A percentile compares a stretch with the other conserved stretches of the same genome.
Evolutionary conservation across 2,329 filamentous ascomycete genomes (phyloP).

Genomic region (Hypoxylon sp.): DNA sequence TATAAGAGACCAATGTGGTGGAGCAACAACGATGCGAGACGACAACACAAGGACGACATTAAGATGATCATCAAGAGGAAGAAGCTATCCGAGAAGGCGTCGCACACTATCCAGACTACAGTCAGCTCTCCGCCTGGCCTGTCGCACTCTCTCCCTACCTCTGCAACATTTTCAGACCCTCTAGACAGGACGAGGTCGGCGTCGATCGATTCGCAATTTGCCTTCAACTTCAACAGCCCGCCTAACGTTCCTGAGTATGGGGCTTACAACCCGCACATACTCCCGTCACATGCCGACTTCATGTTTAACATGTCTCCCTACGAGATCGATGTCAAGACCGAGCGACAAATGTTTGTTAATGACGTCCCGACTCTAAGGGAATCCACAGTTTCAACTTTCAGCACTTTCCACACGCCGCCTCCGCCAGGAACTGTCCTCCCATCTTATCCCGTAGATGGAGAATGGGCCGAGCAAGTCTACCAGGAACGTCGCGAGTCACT

Average conservation of each 20-base stretch:
- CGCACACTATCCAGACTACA: constrained; percentile 69
- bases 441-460: constrained; percentile 72
- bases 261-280: constrained; percentile 75
- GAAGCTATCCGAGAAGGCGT: constrained; percentile 90
- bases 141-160: constrained; percentile 85
- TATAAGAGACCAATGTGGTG: constrained; percentile 98
- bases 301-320: constrained; percentile 79
- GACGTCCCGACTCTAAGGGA: constrained; percentile 88
- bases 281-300: constrained; percentile 67
- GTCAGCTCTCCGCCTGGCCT: constrained; percentile 81
- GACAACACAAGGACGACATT: constrained; percentile 92
- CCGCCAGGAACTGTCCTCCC: constrained; percentile 77
- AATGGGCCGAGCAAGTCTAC: constrained; percentile 80
- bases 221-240: constrained; percentile 80
- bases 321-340: constrained; percentile 96
- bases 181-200: constrained; percentile 80
- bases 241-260: constrained; percentile 69
- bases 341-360: constrained; percentile 93
- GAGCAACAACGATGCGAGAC: constrained; percentile 90
- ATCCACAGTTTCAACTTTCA: constrained; percentile 92
- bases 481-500: constrained; percentile 78
- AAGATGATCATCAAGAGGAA: constrained; percentile 98
- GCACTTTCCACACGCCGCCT: constrained; percentile 87
- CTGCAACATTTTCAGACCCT: constrained; percentile 83
- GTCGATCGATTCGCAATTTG: constrained; percentile 86